These are phyloP conservation scores for Neurospora sp. DNA, from an alignment of 495 filamentous ascomycete genomes.

Conservation along the genomic window DNA sequence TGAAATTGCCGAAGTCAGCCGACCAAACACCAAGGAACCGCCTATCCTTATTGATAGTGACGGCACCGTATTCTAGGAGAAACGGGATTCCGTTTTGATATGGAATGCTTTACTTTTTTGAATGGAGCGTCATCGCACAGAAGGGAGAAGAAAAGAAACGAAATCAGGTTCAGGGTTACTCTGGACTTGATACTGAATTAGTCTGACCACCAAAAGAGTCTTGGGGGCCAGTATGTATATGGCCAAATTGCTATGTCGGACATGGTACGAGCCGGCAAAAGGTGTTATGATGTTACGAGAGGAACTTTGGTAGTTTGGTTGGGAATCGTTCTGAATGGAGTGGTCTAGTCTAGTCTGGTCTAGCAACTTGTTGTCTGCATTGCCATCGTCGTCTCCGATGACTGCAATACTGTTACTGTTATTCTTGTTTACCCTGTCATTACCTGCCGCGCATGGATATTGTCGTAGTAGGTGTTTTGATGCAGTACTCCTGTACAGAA, in stretches of 20 bases:
- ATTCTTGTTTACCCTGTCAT: neutral
- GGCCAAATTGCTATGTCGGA: neutral
- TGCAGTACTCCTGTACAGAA: neutral
- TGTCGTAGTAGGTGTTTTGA: neutral
- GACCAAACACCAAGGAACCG: conserved; percentile 93
- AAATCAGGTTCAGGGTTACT: neutral
- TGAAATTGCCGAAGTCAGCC: conserved; percentile 89
- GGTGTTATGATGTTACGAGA: neutral
- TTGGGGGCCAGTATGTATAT: neutral
- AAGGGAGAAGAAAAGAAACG: neutral
- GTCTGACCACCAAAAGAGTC: neutral
- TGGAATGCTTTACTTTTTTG: neutral
- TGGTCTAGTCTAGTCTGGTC: neutral
- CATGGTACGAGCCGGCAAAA: neutral
- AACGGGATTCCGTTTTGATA: neutral
- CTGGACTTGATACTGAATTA: neutral
- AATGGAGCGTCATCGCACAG: neutral
- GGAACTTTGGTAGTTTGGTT: neutral
- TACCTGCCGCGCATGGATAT: neutral
- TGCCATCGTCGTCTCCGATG: neutral
- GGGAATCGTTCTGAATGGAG: neutral
- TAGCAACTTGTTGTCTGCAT: neutral
- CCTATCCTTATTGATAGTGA: conserved; percentile 95
- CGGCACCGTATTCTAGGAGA: conserved; percentile 77
- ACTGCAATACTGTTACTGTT: neutral